Evolutionary conservation across 139 green algal genomes (phyloP), one percentile per base, ranked within the genome.

Genomic region (Marvania coccoides): DNA sequence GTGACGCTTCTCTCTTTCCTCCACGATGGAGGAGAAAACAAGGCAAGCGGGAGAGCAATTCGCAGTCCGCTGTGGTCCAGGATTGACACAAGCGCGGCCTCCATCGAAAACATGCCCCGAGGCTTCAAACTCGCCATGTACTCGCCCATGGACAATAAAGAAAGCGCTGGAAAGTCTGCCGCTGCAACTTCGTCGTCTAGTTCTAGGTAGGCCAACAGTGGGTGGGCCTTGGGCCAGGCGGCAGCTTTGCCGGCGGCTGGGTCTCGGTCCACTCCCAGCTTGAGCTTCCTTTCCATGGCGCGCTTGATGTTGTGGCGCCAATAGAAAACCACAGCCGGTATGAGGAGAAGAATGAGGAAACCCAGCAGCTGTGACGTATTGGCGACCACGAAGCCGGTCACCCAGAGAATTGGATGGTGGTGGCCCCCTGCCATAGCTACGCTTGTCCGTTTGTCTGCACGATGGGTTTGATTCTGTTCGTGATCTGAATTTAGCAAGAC

Each of bases 11-110:
- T 47, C 48, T 66, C 54, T 3, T 31, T 19, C 8, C 35, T 60
- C 65, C 54, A 67, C n/a, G 5, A 7, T 6, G 29, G 24, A 1
- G 65, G 65, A 28, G 45, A 42, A 35, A 72, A 72, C 42, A 72
- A 35, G 5, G 65, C 65, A 23, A 72, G 36, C 8, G 65, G 65
- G 26, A 72, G 37, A 3, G 37, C 54, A 3, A 61, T 40, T 6
- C 31, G 24, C 26, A 67, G 65, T 1, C 65, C 60, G 38, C 35
- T 29, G 4, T 33, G 23, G 28, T 72, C 65, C 5, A 42, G 51
- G 9, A 66, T 35, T 0, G 34, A 57, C 10, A 72, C 47, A 10
- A 67, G 26, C 10, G 30, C 36, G 19, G 33, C 34, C 34, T 67
- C 29, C 47, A 60, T 40, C 4, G 24, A 58, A 10, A 72, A 42